Evolutionary conservation across 352 stramenopile species (phyloP), one percentile per base, ranked within the genome.

Genomic region (Globisporangium viniferum): DNA sequence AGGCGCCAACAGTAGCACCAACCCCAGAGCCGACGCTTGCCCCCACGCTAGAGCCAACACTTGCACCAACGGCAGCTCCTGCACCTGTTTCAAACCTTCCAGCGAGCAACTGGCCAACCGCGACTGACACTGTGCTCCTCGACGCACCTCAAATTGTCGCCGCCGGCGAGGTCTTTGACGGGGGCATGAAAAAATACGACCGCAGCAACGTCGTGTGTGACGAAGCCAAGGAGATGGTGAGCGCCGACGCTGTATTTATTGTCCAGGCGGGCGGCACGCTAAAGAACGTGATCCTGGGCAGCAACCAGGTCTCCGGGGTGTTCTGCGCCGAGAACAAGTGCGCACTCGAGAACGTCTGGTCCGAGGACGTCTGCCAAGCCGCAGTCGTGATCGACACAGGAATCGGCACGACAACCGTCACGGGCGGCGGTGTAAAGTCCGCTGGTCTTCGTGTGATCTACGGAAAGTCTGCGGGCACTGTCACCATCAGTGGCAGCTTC

Each of bases 291-390:
- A 86, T 91, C 69, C 79, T 91, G 48, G 74, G 79, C 35, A 75
- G 67, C 15, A 79, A 79, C 24, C 72, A 75, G 48, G 71, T 83
- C 20, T 48, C 72, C 2, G 78, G 83, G 24, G 73, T 91, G 4
- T 84, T 76, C 62, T 91, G 83, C 49, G 74, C 79, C 18, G 76
- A 76, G 36, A 76, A 91, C 67, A 89, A 89, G 66, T 91, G 83
- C 59, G 74, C 76, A 14, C 65, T 91, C 1, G 79, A 85, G 33
- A 82, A 81, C 55, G 77, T 88, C 27, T 91, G 81, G 81, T 77
- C 77, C n/a, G 77, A 84, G 24, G 79, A 73, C 46, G 81, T 81
- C 10, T 77, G 85, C 55, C 81, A 90, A 48, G 73, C 78, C 14
- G 78, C 79, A 6, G 63, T 91, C 12, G 71, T 85, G 22, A 46